phyloP scores from a whole-genome alignment of 306 rosid genomes.

The Betula pendula region DNA sequence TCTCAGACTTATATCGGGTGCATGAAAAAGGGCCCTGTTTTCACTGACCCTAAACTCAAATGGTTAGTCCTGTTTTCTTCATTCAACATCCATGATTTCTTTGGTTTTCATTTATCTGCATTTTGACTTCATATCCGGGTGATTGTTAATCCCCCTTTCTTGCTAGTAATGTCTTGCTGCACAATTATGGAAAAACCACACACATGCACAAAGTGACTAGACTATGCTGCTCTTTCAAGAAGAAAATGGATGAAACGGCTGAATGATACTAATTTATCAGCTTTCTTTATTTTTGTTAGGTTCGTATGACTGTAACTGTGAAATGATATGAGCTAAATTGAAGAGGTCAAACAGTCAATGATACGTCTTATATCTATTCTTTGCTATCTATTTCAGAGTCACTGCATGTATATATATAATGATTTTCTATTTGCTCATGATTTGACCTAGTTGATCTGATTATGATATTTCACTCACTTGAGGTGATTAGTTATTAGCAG shows the following conservation, averaged over 20 bases:
- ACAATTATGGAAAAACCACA: background rate
- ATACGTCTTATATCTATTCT: background rate
- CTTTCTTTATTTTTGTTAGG: background rate
- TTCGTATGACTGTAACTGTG: background rate
- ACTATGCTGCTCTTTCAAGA: background rate
- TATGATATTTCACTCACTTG: no score
- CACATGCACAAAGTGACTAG: background rate
- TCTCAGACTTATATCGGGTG: conserved; percentile 94
- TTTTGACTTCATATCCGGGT: conserved; percentile 1
- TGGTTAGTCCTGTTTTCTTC: conserved; percentile 58
- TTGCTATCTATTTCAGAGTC: background rate
- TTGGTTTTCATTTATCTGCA: conserved; percentile 2
- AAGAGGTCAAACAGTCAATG: background rate
- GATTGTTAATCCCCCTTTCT: background rate
- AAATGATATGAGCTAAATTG: background rate
- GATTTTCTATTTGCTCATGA: no score
- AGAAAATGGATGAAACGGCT: background rate
- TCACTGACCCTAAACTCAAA: conserved; percentile 92
- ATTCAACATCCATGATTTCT: conserved; percentile 12
- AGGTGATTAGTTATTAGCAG: background rate
- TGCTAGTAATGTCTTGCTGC: background rate
- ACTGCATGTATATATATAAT: no score
- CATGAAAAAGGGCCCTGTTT: conserved; percentile 98
- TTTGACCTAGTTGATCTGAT: no score
- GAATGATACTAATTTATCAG: conserved; percentile 1